These are phyloP conservation scores for Pseudogymnoascus sp. DNA, from an alignment of 2,329 filamentous ascomycete species.

Conservation along the genomic window DNA sequence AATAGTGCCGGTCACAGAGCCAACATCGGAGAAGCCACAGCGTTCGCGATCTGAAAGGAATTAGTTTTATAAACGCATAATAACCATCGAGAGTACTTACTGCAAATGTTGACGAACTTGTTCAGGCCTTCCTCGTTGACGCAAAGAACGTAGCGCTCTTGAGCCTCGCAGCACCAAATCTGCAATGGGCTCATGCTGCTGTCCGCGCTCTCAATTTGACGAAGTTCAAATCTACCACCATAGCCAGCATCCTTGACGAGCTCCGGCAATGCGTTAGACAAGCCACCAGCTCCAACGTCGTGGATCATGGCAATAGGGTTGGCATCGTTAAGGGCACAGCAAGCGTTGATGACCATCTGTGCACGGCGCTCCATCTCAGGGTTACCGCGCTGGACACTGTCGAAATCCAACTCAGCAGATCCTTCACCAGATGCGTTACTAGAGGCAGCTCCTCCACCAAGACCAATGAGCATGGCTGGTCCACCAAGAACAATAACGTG, in stretches of 20 bases:
- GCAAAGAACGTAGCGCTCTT: constrained; percentile 90
- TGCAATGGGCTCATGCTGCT: constrained; percentile 89
- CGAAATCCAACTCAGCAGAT: constrained; percentile 89
- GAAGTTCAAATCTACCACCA: constrained; percentile 87
- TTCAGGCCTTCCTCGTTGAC: constrained; percentile 76
- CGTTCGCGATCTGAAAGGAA: constrained; percentile 61
- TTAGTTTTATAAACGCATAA: constrained; percentile 16
- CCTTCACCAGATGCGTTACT: constrained; percentile 82
- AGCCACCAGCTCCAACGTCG: constrained; percentile 88
- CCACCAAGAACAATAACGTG: constrained; percentile 90
- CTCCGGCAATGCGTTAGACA: constrained; percentile 76
- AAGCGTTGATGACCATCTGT: constrained; percentile 97
- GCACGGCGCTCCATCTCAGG: constrained; percentile 92
- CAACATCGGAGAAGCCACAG: constrained; percentile 88
- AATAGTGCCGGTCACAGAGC: constrained; percentile 58
- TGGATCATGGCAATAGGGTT: constrained; percentile 97
- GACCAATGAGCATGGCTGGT: constrained; percentile 93
- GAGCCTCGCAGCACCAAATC: constrained; percentile 96
- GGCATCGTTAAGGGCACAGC: constrained; percentile 70
- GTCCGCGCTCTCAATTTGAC: constrained; percentile 86
- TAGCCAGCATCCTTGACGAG: constrained; percentile 86
- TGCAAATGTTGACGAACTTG: constrained; percentile 60
- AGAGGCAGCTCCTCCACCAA: constrained; percentile 90
- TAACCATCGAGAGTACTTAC: constrained; percentile 29
- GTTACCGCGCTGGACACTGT: constrained; percentile 93